Conservation (phyloP, 371 early-diverging fungal genomes). For the Circinella minor region DNA sequence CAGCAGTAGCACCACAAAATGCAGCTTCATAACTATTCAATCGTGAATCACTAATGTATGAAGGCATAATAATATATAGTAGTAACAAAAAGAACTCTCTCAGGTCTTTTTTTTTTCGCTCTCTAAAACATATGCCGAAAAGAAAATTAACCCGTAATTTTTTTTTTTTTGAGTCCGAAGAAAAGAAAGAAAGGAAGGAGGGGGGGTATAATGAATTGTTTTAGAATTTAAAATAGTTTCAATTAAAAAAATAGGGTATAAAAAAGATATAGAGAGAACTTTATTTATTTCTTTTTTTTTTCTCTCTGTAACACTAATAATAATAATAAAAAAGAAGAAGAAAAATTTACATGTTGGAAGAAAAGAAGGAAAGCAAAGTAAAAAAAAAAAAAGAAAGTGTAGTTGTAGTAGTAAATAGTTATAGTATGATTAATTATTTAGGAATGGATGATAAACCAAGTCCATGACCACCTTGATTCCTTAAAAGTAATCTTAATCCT, state of each 20-base stretch:
- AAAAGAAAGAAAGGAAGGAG: neutral
- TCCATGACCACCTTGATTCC: conserved; percentile 28
- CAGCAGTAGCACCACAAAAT: conserved; percentile 73
- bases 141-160: too few species aligned
- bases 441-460: conserved; percentile 13
- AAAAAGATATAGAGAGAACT: too few species aligned
- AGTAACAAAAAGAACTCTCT: neutral
- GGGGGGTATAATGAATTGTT: too few species aligned
- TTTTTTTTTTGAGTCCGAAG: neutral
- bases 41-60: conserved; percentile 49
- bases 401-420: too few species aligned
- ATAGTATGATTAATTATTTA: neutral
- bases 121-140: too few species aligned
- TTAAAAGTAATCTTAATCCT: conserved; percentile 35
- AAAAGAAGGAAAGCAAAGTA: neutral
- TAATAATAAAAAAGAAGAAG: too few species aligned
- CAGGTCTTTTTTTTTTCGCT: too few species aligned
- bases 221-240: too few species aligned
- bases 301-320: too few species aligned
- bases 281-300: too few species aligned
- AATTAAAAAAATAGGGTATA: neutral
- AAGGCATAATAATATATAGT: conserved; percentile 33
- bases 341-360: neutral
- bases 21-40: conserved; percentile 62
- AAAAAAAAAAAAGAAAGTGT: neutral